These are phyloP conservation scores for Liriodendron chinense DNA, from an alignment of 164 flowering plant genomes.

Conservation along the genomic window DNA sequence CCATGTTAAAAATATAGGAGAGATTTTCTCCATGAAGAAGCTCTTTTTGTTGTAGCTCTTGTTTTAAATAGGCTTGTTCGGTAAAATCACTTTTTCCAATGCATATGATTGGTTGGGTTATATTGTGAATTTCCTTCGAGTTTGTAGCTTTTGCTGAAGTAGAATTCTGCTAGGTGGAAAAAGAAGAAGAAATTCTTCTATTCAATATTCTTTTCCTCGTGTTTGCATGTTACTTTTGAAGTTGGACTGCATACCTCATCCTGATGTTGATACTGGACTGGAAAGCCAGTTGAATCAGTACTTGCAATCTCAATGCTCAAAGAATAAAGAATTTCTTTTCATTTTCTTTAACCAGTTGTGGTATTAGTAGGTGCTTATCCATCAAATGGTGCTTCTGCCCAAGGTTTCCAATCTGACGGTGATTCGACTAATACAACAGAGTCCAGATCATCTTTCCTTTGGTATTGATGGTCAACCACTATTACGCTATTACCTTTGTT, in stretches of 20 bases:
- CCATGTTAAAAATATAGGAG: slow-evolving; percentile 75
- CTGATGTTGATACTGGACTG: no score
- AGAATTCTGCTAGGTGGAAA: no score
- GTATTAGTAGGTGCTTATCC: slow-evolving; percentile 58
- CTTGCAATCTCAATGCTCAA: not conserved
- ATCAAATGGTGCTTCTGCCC: slow-evolving; percentile 52
- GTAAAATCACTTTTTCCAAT: no score
- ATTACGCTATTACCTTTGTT: not conserved
- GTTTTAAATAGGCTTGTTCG: no score
- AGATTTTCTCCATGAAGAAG: slow-evolving; percentile 84
- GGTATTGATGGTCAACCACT: not conserved
- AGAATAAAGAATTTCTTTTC: not conserved
- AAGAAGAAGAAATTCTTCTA: no score
- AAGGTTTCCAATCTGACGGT: slow-evolving; percentile 51
- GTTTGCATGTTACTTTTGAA: no score
- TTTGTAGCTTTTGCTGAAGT: no score
- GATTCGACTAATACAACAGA: slow-evolving; percentile 84
- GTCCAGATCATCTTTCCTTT: slow-evolving; percentile 19
- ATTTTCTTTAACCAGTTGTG: not conserved
- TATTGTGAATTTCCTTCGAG: no score
- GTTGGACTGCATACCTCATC: no score
- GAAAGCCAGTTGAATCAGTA: not conserved
- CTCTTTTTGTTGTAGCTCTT: no score
- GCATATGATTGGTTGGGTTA: no score
- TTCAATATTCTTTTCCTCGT: no score